These are phyloP conservation scores for Crotalaria pallida DNA, from an alignment of 306 rosid species.

Conservation along the genomic window DNA sequence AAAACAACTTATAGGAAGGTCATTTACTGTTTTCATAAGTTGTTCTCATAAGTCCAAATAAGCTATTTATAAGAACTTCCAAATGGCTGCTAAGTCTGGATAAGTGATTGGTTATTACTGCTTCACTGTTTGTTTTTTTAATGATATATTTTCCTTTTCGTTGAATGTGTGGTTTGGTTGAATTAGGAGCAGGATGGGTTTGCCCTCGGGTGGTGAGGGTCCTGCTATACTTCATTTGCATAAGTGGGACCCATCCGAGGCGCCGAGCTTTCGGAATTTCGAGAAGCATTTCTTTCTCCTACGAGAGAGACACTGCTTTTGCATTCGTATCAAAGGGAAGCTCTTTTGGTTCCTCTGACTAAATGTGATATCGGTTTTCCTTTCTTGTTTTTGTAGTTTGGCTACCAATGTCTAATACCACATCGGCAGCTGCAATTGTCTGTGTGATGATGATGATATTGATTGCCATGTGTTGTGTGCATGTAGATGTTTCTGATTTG, in stretches of 20 bases:
- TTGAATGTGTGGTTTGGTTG: conserved; percentile 21
- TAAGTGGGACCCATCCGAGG: conserved; percentile 59
- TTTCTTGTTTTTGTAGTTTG: conserved; percentile 7
- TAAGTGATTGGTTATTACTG: not conserved
- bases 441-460: not conserved
- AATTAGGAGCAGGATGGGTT: conserved; percentile 52
- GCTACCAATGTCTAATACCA: not conserved
- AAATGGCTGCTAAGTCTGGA: not conserved
- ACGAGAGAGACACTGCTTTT: conserved; percentile 61
- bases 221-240: conserved; percentile 73
- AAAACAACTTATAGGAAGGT: no score
- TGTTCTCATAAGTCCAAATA: no score
- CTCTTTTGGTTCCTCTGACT: conserved; percentile 70
- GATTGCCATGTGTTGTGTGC: not conserved
- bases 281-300: conserved; percentile 83
- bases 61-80: no score
- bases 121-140: not conserved
- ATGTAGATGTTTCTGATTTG: not conserved
- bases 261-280: conserved; percentile 63
- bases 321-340: conserved; percentile 64
- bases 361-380: conserved; percentile 36
- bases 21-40: no score
- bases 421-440: not conserved
- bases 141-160: not conserved
- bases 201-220: conserved; percentile 37